These are phyloP conservation scores for Psilocybe subaeruginosa DNA, from an alignment of 768 basidiomycete genomes.

Conservation along the genomic window DNA sequence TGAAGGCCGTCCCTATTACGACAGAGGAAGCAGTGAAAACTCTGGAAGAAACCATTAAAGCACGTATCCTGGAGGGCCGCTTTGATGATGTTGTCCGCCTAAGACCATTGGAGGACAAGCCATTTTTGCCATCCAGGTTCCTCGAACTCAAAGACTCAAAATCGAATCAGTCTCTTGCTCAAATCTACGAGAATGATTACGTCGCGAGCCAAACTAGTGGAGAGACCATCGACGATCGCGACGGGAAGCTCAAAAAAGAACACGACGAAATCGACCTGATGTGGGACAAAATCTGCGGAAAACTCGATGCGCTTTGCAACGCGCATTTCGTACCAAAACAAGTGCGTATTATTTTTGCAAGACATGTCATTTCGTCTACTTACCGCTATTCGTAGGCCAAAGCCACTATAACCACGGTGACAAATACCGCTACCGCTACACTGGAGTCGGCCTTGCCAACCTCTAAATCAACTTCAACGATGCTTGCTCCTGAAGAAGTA, in stretches of 20 bases:
- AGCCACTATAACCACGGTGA: constrained; percentile 80
- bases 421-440: constrained; percentile 79
- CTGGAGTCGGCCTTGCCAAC: constrained; percentile 93
- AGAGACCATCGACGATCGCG: constrained; percentile 69
- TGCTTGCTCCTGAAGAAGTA: constrained; percentile 94
- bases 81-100: constrained; percentile 95
- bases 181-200: constrained; percentile 96
- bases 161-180: constrained; percentile 86
- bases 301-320: constrained; percentile 93
- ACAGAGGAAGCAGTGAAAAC: constrained; percentile 85
- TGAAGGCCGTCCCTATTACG: constrained; percentile 85
- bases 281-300: constrained; percentile 86
- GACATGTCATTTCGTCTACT: not conserved
- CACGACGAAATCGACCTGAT: constrained; percentile 83
- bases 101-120: constrained; percentile 75
- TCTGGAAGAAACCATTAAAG: constrained; percentile 91
- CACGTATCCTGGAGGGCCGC: constrained; percentile 78
- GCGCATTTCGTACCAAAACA: constrained; percentile 95
- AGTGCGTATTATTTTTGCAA: constrained; percentile 46
- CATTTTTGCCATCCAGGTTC: constrained; percentile 88
- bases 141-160: constrained; percentile 91
- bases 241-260: constrained; percentile 86
- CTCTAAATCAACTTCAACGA: constrained; percentile 68
- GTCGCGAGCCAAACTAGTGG: constrained; percentile 64
- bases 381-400: constrained; percentile 64